Percentiles rank a stretch among this genome's conserved stretches.
These are phyloP conservation scores for Trypanosoma scelopori DNA, from an alignment of 208 protist genomes.

Conservation along the genomic window DNA sequence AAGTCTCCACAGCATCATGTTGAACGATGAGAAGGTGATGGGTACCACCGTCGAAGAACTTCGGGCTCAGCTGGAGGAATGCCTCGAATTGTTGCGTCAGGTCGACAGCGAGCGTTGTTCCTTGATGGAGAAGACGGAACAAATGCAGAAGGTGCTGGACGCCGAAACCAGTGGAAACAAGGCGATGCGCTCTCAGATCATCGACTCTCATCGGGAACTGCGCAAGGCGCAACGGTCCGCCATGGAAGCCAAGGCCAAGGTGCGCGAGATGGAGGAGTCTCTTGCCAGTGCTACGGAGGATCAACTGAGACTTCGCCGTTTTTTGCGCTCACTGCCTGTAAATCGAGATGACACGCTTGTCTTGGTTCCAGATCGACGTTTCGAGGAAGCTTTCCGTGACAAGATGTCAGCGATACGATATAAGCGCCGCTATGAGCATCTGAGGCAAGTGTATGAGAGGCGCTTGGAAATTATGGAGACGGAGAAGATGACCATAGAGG, in stretches of 20 bases:
- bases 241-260: slow-evolving; percentile 19
- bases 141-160: slow-evolving; percentile 34
- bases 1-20: too few species aligned
- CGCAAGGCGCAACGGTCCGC: slow-evolving; percentile 25
- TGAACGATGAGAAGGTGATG: not conserved
- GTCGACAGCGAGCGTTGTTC: slow-evolving; percentile 63
- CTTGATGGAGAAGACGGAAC: slow-evolving; percentile 21
- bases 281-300: slow-evolving; percentile 37
- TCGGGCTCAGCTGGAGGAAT: slow-evolving; percentile 35
- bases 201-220: slow-evolving; percentile 32
- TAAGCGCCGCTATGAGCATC: slow-evolving; percentile 26
- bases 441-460: slow-evolving; percentile 30
- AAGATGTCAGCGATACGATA: slow-evolving; percentile 66
- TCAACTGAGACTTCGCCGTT: slow-evolving; percentile 48
- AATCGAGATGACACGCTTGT: slow-evolving; percentile 4
- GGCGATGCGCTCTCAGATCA: slow-evolving; percentile 28
- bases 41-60: slow-evolving; percentile 8
- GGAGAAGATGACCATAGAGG: slow-evolving; percentile 47
- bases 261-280: slow-evolving; percentile 25
- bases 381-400: slow-evolving; percentile 73
- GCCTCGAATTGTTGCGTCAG: slow-evolving; percentile 43
- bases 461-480: slow-evolving; percentile 38
- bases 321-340: slow-evolving; percentile 41
- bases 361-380: slow-evolving; percentile 68
- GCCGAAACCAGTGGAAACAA: slow-evolving; percentile 18